Evolutionary conservation across 192 early-diverging fungal genomes (phyloP).

Genomic region (Podila epicladia): DNA sequence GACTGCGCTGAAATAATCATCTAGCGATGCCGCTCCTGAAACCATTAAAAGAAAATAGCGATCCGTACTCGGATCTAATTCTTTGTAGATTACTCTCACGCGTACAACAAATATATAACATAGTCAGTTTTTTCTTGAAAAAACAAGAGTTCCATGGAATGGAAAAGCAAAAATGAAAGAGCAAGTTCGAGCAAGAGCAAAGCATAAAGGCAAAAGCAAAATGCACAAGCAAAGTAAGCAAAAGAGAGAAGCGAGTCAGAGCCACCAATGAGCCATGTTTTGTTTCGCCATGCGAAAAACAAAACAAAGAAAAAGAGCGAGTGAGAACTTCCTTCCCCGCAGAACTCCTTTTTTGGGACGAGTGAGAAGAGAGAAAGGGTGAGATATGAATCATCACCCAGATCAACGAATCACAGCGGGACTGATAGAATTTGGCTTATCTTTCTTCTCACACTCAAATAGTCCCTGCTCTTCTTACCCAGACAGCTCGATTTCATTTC

Average conservation of each 20-base stretch:
- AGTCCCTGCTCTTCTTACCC: not conserved
- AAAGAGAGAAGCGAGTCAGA: too few species aligned
- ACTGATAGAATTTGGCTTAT: not conserved
- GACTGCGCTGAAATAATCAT: slow-evolving; percentile 7
- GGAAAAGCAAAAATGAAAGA: not conserved
- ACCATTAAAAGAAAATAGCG: not conserved
- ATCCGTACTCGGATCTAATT: not conserved
- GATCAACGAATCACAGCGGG: not conserved
- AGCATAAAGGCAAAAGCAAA: not conserved
- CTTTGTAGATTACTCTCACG: too few species aligned
- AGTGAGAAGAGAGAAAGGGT: not conserved
- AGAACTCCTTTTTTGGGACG: slow-evolving; percentile 1
- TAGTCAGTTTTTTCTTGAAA: too few species aligned
- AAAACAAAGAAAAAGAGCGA: too few species aligned
- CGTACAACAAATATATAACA: too few species aligned
- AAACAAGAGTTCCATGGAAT: too few species aligned
- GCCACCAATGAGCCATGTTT: too few species aligned
- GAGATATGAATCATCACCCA: not conserved
- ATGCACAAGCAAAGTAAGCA: too few species aligned
- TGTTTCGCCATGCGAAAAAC: too few species aligned
- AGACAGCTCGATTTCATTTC: not conserved
- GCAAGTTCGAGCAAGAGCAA: not conserved
- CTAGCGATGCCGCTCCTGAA: not conserved
- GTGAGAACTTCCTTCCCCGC: slow-evolving; percentile 1
- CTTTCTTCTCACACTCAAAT: not conserved